phyloP scores from a whole-genome alignment of 257 asterid species.

The Solanum etuberosum region DNA sequence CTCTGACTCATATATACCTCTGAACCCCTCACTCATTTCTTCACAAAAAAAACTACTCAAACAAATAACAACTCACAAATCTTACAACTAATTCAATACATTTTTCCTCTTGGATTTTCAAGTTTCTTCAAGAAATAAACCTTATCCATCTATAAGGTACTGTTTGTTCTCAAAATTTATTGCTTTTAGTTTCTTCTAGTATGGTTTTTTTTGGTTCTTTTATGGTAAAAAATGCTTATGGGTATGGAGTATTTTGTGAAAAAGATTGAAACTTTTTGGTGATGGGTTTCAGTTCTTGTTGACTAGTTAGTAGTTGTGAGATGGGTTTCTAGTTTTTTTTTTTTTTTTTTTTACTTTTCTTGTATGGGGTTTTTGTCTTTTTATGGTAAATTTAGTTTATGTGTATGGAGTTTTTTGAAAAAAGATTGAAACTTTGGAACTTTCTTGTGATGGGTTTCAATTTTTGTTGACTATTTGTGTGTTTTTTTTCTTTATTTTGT shows the following conservation, averaged over 20 bases:
- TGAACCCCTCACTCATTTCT: slow-evolving; percentile 8
- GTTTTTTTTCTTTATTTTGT: not conserved
- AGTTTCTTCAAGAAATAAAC: not conserved
- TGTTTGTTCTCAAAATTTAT: not conserved
- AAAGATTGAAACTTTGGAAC: slow-evolving; percentile 9
- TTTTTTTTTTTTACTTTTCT: not conserved
- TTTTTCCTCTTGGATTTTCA: not conserved
- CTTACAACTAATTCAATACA: not conserved
- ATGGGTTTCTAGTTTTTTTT: slow-evolving; percentile 17
- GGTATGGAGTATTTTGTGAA: not conserved
- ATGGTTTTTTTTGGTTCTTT: not conserved
- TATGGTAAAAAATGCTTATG: not conserved
- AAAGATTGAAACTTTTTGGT: not conserved
- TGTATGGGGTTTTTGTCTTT: not conserved
- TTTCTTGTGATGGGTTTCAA: slow-evolving; percentile 12
- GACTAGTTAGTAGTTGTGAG: not conserved
- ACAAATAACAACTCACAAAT: not conserved
- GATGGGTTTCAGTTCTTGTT: not conserved
- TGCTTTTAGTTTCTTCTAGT: not conserved
- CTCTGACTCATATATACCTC: slow-evolving; percentile 20
- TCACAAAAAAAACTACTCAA: not conserved
- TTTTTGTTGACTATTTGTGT: not conserved
- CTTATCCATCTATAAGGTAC: not conserved
- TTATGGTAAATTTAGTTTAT: not conserved
- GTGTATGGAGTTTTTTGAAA: not conserved